These are phyloP conservation scores for Alternaria sp. DNA, from an alignment of 2,329 filamentous ascomycete genomes.

Conservation along the genomic window DNA sequence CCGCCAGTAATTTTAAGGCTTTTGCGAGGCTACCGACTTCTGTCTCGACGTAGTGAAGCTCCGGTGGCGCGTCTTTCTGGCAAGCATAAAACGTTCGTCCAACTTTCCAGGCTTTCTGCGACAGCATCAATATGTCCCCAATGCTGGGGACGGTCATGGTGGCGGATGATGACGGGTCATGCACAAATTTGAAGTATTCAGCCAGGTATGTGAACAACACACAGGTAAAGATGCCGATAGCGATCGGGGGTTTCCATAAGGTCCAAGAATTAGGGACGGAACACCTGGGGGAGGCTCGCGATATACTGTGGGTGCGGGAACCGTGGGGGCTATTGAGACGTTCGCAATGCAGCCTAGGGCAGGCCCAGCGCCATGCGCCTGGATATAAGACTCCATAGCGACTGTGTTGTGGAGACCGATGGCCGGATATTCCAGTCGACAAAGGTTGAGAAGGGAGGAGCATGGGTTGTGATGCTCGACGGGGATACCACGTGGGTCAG, in stretches of 20 bases:
- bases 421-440: conserved; percentile 24
- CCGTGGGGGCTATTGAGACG: conserved; percentile 33
- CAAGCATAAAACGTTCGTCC: conserved; percentile 55
- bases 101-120: conserved; percentile 57
- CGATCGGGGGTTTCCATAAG: conserved; percentile 1
- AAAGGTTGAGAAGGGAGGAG: conserved; percentile 21
- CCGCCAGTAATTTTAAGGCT: conserved; percentile 56
- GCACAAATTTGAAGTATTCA: conserved; percentile 7
- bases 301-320: conserved; percentile 28
- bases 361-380: conserved; percentile 33
- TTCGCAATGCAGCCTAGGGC: conserved; percentile 19
- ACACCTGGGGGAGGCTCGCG: conserved; percentile 29
- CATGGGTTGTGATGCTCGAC: conserved; percentile 17
- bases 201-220: conserved; percentile 1
- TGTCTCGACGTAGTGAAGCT: conserved; percentile 55
- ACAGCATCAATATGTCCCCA: conserved; percentile 58
- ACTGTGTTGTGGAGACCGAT: conserved; percentile 17
- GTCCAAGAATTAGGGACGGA: conserved; percentile 2
- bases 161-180: conserved; percentile 17
- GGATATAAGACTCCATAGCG: conserved; percentile 26
- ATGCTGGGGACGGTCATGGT: conserved; percentile 47
- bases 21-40: conserved; percentile 55
- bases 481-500: conserved; percentile 33
- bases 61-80: conserved; percentile 49
- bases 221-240: neutral